Base-by-base conservation (phyloP, 306 rosid genomes). In the Styphnolobium japonicum region DNA sequence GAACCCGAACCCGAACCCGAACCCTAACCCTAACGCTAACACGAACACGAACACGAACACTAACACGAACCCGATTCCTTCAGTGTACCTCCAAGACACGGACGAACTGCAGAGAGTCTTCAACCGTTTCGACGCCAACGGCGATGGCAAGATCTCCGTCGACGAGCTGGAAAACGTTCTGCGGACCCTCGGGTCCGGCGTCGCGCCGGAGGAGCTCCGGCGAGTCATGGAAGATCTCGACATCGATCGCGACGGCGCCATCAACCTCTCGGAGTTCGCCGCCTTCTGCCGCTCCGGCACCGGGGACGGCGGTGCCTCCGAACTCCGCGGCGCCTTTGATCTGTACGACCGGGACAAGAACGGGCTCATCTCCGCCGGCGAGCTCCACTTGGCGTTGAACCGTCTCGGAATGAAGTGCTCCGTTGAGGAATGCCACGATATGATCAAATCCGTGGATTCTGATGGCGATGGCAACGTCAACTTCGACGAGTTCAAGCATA, bases 81-180 rank as follows among this genome's bases (percentile, higher is more conserved):
- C 90, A 1, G 33, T 85, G 9, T 63, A 14, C 65, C 77, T 76
- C 78, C 84, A 84, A 48, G 71, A 83, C 80, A 61, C 9, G 71
- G 85, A 78, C 0, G 94, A 92, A 66, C 84, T 92, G 18, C 39
- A 60, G 56, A 80, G 53, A 82, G 97, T 94, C 51, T 94, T 94
- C 86, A 78, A 83, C 34, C 89, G 83, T 51, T 94, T 94, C 87
- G 97, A 94, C 70, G n/a, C 85, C 48, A 90, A 94, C 87, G 90
- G 89, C 82, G 97, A 94, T 83, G 97, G 94, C 69, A 84, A 78
- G 93, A 94, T 94, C 90, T 94, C 97, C 80, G 55, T 78, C 57
- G 15, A 83, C 78, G 97, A 94, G 75, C 81, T 92, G 71, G 97
- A 83, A 67, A 56, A 69, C 65, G 92, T 87, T 22, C 92, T 94